phyloP scores from a whole-genome alignment of 2,329 filamentous ascomycete species.

The Phialocephala sp. region DNA sequence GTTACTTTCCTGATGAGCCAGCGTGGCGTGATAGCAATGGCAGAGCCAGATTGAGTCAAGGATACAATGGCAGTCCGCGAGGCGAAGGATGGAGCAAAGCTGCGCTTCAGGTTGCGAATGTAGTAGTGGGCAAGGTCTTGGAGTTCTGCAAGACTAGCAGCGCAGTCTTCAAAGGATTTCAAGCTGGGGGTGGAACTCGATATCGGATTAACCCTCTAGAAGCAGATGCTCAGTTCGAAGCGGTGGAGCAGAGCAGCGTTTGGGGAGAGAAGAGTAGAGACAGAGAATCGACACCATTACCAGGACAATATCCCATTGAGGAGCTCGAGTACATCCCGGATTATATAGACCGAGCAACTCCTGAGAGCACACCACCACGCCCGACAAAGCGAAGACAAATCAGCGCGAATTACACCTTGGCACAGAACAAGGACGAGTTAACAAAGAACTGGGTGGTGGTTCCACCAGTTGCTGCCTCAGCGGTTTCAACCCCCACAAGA shows the following conservation, averaged over 20 bases:
- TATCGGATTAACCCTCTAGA: conserved; percentile 51
- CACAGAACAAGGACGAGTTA: conserved; percentile 56
- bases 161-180: conserved; percentile 78
- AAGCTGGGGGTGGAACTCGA: conserved; percentile 79
- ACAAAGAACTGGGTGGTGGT: conserved; percentile 76
- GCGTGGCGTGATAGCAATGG: conserved; percentile 34
- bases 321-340: conserved; percentile 50
- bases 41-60: conserved; percentile 25
- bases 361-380: conserved; percentile 46
- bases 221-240: conserved; percentile 20
- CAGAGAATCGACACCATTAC: conserved; percentile 51
- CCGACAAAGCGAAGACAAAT: conserved; percentile 56
- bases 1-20: conserved; percentile 28
- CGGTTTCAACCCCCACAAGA: conserved; percentile 24
- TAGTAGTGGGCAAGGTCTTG: conserved; percentile 77
- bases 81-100: conserved; percentile 59
- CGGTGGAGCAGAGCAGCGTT: conserved; percentile 25
- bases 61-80: conserved; percentile 31
- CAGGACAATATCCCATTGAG: conserved; percentile 59
- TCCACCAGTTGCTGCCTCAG: conserved; percentile 23
- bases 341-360: conserved; percentile 47
- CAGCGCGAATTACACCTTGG: conserved; percentile 41
- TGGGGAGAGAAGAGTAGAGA: conserved; percentile 32
- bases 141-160: conserved; percentile 75
- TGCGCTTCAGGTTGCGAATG: conserved; percentile 54